Conservation (phyloP, 2,329 filamentous ascomycete species). For the Aaosphaeria pasadenensis region DNA sequence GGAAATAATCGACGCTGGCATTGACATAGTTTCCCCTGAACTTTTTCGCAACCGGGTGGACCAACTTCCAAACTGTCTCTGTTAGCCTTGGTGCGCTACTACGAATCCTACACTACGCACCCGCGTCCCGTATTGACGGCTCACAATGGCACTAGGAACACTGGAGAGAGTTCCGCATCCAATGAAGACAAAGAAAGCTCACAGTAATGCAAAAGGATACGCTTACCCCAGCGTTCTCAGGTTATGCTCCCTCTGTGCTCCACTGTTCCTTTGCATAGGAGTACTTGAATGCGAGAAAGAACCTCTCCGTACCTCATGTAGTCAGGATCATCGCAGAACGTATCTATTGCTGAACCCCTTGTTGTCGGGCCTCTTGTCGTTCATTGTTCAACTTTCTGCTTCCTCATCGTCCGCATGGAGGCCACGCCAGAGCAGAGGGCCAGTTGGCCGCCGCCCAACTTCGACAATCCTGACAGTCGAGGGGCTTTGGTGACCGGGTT, state of each 20-base stretch:
- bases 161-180: conserved; percentile 1
- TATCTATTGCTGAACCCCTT: neutral
- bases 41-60: neutral
- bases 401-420: conserved; percentile 1
- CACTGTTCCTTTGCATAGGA: neutral
- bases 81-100: neutral
- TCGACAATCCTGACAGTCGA: conserved; percentile 17
- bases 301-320: neutral
- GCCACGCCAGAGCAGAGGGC: conserved; percentile 10
- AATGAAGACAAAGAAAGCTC: conserved; percentile 3
- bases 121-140: neutral
- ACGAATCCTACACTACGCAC: neutral
- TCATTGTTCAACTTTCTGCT: neutral
- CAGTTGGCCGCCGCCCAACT: conserved; percentile 25
- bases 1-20: neutral
- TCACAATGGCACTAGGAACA: neutral
- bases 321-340: neutral
- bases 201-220: neutral
- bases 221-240: neutral
- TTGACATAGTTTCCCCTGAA: neutral
- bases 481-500: conserved; percentile 14
- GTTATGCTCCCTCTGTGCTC: neutral
- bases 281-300: neutral
- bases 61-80: neutral
- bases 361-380: neutral